Percentiles rank a stretch among this genome's conserved stretches.
Evolutionary conservation across 805 yeast species (phyloP).

Genomic region (Nematodospora valgi): DNA sequence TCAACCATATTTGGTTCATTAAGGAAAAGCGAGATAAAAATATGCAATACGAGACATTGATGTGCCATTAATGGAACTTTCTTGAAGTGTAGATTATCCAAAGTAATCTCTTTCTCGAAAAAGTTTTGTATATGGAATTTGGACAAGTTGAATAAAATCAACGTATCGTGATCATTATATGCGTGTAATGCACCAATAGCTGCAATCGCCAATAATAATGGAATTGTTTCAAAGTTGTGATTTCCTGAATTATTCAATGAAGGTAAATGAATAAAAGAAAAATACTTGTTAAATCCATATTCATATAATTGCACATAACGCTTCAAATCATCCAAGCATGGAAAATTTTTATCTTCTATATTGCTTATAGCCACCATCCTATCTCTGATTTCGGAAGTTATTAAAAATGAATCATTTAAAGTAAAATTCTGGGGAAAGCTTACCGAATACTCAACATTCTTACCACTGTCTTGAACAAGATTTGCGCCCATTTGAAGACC

Average conservation of each 20-base stretch:
- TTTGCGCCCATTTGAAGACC: background rate
- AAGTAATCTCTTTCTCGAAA: slow-evolving; percentile 51
- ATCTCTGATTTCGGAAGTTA: slow-evolving; percentile 49
- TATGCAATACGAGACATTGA: slow-evolving; percentile 54
- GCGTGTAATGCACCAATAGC: slow-evolving; percentile 87
- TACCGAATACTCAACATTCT: slow-evolving; percentile 4
- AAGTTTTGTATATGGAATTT: slow-evolving; percentile 63
- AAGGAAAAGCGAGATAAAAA: slow-evolving; percentile 54
- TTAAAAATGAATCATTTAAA: slow-evolving; percentile 14
- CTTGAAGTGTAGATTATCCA: slow-evolving; percentile 45
- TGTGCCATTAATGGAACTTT: slow-evolving; percentile 56
- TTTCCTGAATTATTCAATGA: slow-evolving; percentile 40
- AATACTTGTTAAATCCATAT: slow-evolving; percentile 73
- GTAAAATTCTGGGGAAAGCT: slow-evolving; percentile 3
- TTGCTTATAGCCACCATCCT: slow-evolving; percentile 53
- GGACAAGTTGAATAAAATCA: slow-evolving; percentile 64
- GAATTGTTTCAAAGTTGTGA: slow-evolving; percentile 48
- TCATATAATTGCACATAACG: slow-evolving; percentile 72
- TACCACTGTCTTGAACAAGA: background rate
- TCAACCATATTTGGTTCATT: slow-evolving; percentile 51
- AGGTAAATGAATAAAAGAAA: slow-evolving; percentile 81
- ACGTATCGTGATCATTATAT: slow-evolving; percentile 74
- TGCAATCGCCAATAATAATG: slow-evolving; percentile 75
- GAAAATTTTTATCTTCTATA: slow-evolving; percentile 60
- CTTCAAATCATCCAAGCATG: slow-evolving; percentile 72